A percentile compares a stretch with the other conserved stretches of the same genome.
phyloP scores from a whole-genome alignment of 331 rosid genomes.

The Malus hybrid region DNA sequence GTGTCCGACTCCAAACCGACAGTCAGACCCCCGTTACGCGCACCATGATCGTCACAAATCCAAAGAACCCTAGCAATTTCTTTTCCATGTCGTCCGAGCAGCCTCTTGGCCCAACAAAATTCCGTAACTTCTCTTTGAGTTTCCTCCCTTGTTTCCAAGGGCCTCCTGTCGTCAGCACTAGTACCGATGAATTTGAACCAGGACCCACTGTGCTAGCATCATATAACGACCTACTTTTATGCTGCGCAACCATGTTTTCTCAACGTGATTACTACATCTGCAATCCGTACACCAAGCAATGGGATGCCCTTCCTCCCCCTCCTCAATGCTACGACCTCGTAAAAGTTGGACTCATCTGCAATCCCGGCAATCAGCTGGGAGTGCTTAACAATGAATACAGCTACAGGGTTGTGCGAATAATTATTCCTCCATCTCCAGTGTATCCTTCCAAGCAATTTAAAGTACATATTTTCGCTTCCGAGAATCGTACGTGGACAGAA shows the following conservation, averaged over 20 bases:
- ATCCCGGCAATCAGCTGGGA: not conserved
- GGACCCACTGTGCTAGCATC: not conserved
- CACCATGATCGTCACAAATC: not conserved
- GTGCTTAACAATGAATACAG: not conserved
- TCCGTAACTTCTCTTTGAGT: no score
- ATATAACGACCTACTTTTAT: not conserved
- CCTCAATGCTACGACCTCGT: not conserved
- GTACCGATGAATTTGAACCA: no score
- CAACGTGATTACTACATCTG: not conserved
- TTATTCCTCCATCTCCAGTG: not conserved
- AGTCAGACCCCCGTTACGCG: not conserved
- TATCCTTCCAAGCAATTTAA: not conserved
- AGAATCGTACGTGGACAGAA: not conserved
- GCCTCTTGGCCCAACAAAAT: not conserved
- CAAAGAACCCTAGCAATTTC: not conserved
- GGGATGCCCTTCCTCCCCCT: not conserved
- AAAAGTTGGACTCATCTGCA: not conserved
- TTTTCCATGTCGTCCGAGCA: not conserved
- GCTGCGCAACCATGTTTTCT: not conserved
- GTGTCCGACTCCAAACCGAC: not conserved
- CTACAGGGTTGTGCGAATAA: not conserved
- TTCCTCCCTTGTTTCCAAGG: no score
- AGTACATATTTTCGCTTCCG: not conserved
- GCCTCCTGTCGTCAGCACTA: no score
- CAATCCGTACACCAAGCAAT: not conserved